phyloP scores from a whole-genome alignment of 2,329 filamentous ascomycete genomes.

The Aurifilum marmelostoma region DNA sequence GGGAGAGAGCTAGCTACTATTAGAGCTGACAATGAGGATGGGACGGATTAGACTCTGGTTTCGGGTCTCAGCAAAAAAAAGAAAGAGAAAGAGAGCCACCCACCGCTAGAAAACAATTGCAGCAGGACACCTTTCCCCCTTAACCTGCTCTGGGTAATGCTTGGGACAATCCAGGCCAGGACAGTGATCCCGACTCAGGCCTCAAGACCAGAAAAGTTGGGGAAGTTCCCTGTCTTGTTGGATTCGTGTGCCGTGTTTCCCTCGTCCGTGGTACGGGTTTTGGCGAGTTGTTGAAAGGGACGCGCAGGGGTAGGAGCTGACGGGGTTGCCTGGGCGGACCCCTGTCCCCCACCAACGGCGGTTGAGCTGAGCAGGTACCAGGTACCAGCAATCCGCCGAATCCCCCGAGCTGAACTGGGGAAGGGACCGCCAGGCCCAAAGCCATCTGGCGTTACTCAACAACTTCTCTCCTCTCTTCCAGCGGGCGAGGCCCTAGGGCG shows the following conservation, averaged over 20 bases:
- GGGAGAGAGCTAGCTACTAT: neutral
- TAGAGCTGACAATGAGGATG: neutral
- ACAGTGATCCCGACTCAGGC: conserved; percentile 11
- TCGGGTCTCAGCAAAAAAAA: neutral
- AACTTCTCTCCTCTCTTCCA: neutral
- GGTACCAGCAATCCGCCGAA: conserved; percentile 17
- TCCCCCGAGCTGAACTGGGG: conserved; percentile 5
- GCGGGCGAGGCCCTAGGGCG: no score
- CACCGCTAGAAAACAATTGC: neutral
- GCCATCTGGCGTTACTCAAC: neutral
- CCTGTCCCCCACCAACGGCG: conserved; percentile 4
- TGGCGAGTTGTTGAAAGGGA: conserved; percentile 11
- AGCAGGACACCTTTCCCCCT: neutral
- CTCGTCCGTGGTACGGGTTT: no score
- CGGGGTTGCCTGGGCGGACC: neutral
- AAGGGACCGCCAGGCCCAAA: no score
- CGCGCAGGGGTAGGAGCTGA: neutral
- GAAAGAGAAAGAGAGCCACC: neutral
- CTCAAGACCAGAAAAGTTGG: conserved; percentile 35
- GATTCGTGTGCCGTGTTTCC: neutral
- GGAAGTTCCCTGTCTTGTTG: conserved; percentile 36
- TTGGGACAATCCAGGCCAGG: neutral
- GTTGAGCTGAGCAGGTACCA: conserved; percentile 14
- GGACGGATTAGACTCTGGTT: neutral
- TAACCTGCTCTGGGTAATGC: conserved; percentile 1